Evolutionary conservation across 148 eudicot species (phyloP).

Genomic region (Heliosperma pusillum): DNA sequence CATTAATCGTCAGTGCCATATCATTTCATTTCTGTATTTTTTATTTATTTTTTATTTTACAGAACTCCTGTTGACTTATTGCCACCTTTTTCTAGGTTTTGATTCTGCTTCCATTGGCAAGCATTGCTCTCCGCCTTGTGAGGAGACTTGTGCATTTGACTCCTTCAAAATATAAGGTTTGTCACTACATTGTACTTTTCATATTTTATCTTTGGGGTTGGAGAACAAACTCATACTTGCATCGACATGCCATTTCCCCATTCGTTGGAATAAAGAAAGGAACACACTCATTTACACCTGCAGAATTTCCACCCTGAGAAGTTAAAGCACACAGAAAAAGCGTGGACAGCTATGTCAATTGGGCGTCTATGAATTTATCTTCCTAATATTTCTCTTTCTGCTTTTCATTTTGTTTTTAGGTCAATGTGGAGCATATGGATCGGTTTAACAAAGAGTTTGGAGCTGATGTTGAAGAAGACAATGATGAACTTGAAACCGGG

Average conservation of each 20-base stretch:
- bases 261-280: not conserved
- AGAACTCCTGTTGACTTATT: not conserved
- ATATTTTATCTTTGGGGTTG: not conserved
- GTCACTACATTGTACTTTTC: constrained; percentile 7
- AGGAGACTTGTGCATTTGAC: constrained; percentile 75
- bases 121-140: constrained; percentile 75
- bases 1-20: not conserved
- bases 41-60: not conserved
- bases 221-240: not conserved
- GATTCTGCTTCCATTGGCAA: constrained; percentile 76
- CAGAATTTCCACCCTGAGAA: not conserved
- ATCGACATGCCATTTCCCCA: not conserved
- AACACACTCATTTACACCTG: not conserved
- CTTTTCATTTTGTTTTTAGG: constrained; percentile 42
- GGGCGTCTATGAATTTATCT: not conserved
- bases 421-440: constrained; percentile 64
- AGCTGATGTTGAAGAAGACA: constrained; percentile 36
- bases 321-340: not conserved
- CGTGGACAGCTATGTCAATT: not conserved
- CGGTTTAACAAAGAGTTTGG: constrained; percentile 72
- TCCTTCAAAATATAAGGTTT: constrained; percentile 71
- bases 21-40: not conserved
- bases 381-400: constrained; percentile 8
- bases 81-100: constrained; percentile 50
- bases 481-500: constrained; percentile 32